Evolutionary conservation across 805 yeast genomes (phyloP), one percentile per base, ranked within the genome.

Genomic region (Torulaspora delbrueckii): DNA sequence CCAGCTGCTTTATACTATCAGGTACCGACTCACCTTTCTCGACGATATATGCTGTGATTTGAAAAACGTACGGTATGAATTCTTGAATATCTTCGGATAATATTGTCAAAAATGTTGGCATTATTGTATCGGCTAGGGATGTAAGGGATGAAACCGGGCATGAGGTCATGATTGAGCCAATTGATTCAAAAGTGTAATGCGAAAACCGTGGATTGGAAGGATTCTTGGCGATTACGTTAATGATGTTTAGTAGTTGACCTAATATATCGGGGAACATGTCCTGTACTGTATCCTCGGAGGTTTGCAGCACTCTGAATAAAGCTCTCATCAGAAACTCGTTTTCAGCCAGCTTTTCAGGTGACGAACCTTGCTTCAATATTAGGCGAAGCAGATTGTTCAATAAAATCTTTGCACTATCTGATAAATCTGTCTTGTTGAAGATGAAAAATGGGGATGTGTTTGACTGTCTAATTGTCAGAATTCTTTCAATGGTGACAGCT

Each of bases 191-290:
- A 3, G 86, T 74, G 60, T 82, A 95, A 66, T 93, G 99, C 5
- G 89, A 78, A 60, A 93, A 93, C 56, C 83, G 79, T 36, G 99
- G 99, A 67, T 93, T 93, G 4, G 98, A 86, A 5, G 99, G 99
- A 59, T 93, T 93, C 56, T 81, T 82, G 19, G 89, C 72, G 45
- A 90, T 88, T 12, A 80, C 77, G 12, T 73, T 74, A 40, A 90
- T 73, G 39, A 93, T 85, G 42, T 75, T 71, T 37, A 90, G 67
- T 35, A 91, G 70, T 60, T 90, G 90, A 27, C 76, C 73, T 30
- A 87, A 69, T 8, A 72, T 46, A 23, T 79, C 75, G 12, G 71
- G 55, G 37, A 76, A 68, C 43, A 75, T 69, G 5, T 69, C 60
- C 28, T 65, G 65, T n/a, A 86, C 60, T 1, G 80, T 67, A 51